Percentiles rank a stretch among this genome's conserved stretches.
Conservation (phyloP, 2,329 filamentous ascomycete genomes). For the Blumeriella jaapii region DNA sequence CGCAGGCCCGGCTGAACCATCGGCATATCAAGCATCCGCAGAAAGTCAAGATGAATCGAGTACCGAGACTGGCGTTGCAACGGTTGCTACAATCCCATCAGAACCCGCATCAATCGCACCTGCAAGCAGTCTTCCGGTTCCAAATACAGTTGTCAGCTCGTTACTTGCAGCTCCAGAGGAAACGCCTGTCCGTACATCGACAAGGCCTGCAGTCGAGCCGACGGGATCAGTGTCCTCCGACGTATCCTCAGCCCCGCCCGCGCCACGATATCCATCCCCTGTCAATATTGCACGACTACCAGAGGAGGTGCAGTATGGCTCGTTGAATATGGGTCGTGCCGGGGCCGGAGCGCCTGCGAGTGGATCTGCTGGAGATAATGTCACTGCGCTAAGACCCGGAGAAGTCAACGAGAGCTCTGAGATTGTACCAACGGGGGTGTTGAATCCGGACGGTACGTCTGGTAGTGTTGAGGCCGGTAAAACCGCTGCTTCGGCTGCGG, state of each 20-base stretch:
- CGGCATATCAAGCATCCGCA: too few species aligned
- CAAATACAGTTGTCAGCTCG: too few species aligned
- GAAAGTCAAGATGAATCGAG: too few species aligned
- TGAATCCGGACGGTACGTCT: constrained; percentile 23
- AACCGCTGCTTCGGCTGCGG: constrained; percentile 10
- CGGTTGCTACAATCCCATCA: too few species aligned
- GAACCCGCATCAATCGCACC: too few species aligned
- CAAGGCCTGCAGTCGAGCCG: not conserved
- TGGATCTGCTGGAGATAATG: constrained; percentile 7
- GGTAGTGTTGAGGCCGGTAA: constrained; percentile 11
- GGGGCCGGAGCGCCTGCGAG: constrained; percentile 4
- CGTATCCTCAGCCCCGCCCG: not conserved
- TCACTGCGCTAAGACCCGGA: constrained; percentile 2
- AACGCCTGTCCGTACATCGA: too few species aligned
- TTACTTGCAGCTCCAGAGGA: too few species aligned
- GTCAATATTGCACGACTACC: constrained; percentile 9
- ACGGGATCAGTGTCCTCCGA: not conserved
- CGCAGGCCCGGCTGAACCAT: too few species aligned
- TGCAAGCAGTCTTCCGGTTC: too few species aligned
- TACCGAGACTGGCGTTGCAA: too few species aligned
- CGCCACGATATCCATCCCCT: constrained; percentile 11
- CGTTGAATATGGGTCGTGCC: constrained; percentile 7
- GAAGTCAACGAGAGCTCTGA: constrained; percentile 11
- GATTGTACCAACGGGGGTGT: constrained; percentile 16
- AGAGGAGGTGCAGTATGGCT: constrained; percentile 2